Evolutionary conservation across 2,329 filamentous ascomycete genomes (phyloP).

Genomic region (Macrophomina pseudophaseolina): DNA sequence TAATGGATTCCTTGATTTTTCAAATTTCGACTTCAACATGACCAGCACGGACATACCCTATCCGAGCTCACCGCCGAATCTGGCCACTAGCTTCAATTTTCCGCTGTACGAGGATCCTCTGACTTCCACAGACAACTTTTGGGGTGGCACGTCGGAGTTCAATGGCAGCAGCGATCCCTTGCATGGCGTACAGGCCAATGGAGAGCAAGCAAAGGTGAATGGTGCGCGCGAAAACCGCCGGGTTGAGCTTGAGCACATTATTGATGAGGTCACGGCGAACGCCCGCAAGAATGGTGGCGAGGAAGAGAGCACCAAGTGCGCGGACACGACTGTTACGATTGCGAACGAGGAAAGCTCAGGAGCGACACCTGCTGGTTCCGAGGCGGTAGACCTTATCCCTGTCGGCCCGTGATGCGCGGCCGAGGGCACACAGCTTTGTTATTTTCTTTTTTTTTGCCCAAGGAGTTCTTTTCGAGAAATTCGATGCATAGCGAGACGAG

Average conservation of each 20-base stretch:
- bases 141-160: conserved; percentile 39
- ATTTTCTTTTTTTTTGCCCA: not conserved
- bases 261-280: conserved; percentile 37
- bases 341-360: conserved; percentile 10
- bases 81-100: conserved; percentile 32
- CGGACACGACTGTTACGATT: conserved; percentile 17
- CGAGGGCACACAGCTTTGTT: not conserved
- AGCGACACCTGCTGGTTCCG: conserved; percentile 8
- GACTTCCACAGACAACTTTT: conserved; percentile 34
- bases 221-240: conserved; percentile 37
- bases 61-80: conserved; percentile 39
- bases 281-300: not conserved
- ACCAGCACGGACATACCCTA: conserved; percentile 44
- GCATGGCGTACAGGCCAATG: conserved; percentile 27
- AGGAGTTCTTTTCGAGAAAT: not conserved
- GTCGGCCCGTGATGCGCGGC: not conserved
- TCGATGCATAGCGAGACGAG: not conserved
- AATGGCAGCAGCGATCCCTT: conserved; percentile 35
- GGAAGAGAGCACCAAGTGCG: not conserved
- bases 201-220: conserved; percentile 27
- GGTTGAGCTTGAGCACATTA: conserved; percentile 44
- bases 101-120: conserved; percentile 45
- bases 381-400: conserved; percentile 16
- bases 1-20: conserved; percentile 31
- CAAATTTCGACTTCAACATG: conserved; percentile 36